These are phyloP conservation scores for Artomyces pyxidatus DNA, from an alignment of 768 basidiomycete species.

Conservation along the genomic window DNA sequence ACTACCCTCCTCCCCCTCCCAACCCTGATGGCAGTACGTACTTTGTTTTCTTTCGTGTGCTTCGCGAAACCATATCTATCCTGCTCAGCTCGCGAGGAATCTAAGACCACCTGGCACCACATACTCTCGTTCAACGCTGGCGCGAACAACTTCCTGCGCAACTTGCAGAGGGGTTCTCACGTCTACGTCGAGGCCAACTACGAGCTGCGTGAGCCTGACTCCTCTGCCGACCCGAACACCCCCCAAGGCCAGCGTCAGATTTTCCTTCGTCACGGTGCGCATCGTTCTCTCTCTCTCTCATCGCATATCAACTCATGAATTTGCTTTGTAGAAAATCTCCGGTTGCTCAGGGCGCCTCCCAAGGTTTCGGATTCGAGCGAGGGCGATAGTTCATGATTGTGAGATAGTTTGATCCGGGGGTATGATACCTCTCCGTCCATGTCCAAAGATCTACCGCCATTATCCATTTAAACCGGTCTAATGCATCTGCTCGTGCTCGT, in stretches of 20 bases:
- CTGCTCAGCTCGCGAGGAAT: conserved; percentile 40
- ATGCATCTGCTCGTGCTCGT: conserved; percentile 6
- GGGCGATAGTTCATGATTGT: neutral
- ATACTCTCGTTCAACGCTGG: conserved; percentile 62
- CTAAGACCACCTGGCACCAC: conserved; percentile 66
- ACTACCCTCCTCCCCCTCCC: conserved; percentile 47
- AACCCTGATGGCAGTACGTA: conserved; percentile 54
- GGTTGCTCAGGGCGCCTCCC: conserved; percentile 30
- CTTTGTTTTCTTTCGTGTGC: neutral
- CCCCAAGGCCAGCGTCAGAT: conserved; percentile 75
- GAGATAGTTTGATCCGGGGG: too few species aligned
- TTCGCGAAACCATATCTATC: neutral
- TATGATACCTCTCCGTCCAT: too few species aligned
- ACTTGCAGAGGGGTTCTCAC: conserved; percentile 57
- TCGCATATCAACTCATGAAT: neutral
- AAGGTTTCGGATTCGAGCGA: too few species aligned
- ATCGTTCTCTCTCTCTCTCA: neutral
- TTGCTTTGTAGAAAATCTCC: conserved; percentile 40
- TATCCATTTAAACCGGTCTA: neutral
- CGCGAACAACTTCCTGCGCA: conserved; percentile 56
- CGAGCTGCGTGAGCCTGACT: conserved; percentile 67
- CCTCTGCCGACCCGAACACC: conserved; percentile 54
- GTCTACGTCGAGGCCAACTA: conserved; percentile 80
- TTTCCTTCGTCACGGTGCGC: conserved; percentile 70
- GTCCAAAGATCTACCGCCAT: too few species aligned